These are phyloP conservation scores for Fusarium continuum DNA, from an alignment of 2,329 filamentous ascomycete genomes.

Conservation along the genomic window DNA sequence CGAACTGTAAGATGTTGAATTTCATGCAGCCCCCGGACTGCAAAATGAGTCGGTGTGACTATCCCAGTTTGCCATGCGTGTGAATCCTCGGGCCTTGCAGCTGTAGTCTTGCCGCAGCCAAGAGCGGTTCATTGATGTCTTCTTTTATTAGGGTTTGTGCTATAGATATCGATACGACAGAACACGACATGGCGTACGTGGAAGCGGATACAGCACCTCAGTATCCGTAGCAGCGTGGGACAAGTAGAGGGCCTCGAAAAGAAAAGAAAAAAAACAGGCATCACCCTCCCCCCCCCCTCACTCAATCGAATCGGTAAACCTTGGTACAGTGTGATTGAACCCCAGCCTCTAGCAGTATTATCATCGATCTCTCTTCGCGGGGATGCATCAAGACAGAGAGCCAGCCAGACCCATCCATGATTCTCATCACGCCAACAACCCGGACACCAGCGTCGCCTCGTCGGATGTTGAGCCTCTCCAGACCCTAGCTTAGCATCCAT, in stretches of 20 bases:
- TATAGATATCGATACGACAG: conserved; percentile 22
- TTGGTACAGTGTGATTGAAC: background rate
- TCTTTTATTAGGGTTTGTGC: conserved; percentile 13
- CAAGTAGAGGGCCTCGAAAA: conserved; percentile 13
- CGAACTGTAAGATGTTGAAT: conserved; percentile 36
- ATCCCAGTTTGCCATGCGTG: conserved; percentile 31
- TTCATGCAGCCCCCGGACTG: conserved; percentile 40
- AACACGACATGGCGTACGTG: conserved; percentile 10
- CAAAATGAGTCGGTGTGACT: conserved; percentile 43
- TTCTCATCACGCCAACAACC: conserved; percentile 16
- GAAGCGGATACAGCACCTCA: conserved; percentile 6
- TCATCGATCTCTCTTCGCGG: conserved; percentile 16
- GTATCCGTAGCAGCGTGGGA: conserved; percentile 15
- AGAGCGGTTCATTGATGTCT: conserved; percentile 2
- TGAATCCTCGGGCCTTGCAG: conserved; percentile 39
- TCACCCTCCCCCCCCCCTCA: too few relatives aligned
- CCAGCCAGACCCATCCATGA: too few relatives aligned
- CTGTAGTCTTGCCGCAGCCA: conserved; percentile 2
- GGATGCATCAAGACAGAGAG: too few relatives aligned
- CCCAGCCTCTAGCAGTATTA: background rate
- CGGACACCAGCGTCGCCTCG: conserved; percentile 2
- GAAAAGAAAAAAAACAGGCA: background rate
- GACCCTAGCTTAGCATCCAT: conserved; percentile 8
- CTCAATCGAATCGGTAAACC: background rate
- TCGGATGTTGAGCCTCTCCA: conserved; percentile 30